Percentiles rank a stretch among this genome's conserved stretches.
phyloP scores from a whole-genome alignment of 176 grass and related monocot genomes.

The Ensete glaucum region DNA sequence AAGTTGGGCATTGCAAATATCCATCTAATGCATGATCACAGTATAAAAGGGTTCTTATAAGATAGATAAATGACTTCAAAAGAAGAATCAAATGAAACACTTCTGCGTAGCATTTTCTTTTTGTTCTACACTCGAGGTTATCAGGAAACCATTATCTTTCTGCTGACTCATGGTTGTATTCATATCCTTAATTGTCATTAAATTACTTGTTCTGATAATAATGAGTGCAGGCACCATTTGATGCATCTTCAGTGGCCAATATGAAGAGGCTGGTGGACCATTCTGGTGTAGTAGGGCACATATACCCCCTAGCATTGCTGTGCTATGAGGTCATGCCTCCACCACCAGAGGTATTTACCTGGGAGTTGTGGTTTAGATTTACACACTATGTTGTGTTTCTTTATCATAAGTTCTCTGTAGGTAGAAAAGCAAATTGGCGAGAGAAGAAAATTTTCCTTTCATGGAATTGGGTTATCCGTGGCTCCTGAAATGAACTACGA shows the following conservation, averaged over 20 bases:
- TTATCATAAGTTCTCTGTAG: conserved; percentile 18
- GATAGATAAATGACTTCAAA: not conserved
- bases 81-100: not conserved
- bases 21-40: not conserved
- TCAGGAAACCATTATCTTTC: too few species aligned
- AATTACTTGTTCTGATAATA: conserved; percentile 33
- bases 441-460: conserved; percentile 75
- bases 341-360: conserved; percentile 51
- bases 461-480: conserved; percentile 76
- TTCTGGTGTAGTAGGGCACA: conserved; percentile 61
- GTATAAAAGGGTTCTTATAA: not conserved
- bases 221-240: conserved; percentile 76
- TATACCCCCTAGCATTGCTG: conserved; percentile 83
- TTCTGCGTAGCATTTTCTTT: too few species aligned
- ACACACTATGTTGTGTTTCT: conserved; percentile 6
- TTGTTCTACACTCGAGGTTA: too few species aligned
- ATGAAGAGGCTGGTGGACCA: conserved; percentile 97
- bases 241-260: conserved; percentile 80
- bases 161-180: not conserved
- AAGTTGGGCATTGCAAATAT: not conserved
- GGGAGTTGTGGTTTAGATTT: conserved; percentile 11
- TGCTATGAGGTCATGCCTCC: conserved; percentile 98
- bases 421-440: conserved; percentile 98
- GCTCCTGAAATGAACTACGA: conserved; percentile 64
- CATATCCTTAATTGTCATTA: conserved; percentile 8